Conservation (phyloP, 2,329 filamentous ascomycete species). For the Drechslerella stenobrocha region DNA sequence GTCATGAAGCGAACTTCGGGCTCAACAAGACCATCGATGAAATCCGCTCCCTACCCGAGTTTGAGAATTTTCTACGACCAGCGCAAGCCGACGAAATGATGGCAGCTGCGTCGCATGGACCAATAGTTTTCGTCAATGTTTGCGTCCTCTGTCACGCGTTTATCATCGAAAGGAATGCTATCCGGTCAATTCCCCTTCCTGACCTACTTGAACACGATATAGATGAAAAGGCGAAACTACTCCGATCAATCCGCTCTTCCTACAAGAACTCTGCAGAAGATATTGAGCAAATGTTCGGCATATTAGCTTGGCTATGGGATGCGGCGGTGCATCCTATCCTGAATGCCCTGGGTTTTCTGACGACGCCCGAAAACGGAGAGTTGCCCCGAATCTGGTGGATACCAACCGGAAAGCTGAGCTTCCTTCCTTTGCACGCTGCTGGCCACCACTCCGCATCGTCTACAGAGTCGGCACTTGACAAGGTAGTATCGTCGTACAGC, state of each 20-base stretch:
- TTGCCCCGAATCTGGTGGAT: constrained; percentile 47
- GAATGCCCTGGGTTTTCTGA: background rate
- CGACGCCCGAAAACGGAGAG: background rate
- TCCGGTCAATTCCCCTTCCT: background rate
- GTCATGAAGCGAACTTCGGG: constrained; percentile 1
- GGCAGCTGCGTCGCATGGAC: too few relatives aligned
- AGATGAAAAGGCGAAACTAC: background rate
- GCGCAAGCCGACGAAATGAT: background rate
- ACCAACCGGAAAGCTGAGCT: constrained; percentile 23
- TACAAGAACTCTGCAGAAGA: background rate
- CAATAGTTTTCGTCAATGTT: too few relatives aligned
- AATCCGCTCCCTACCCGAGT: constrained; percentile 12
- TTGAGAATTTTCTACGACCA: constrained; percentile 7
- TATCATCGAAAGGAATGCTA: constrained; percentile 12
- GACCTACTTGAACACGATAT: background rate
- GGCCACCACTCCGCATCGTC: constrained; percentile 43
- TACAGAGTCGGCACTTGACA: constrained; percentile 54
- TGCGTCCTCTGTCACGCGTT: constrained; percentile 4
- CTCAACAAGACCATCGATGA: background rate
- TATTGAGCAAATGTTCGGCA: too few relatives aligned
- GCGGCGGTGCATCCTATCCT: background rate
- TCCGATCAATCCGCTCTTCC: too few relatives aligned
- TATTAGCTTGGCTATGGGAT: too few relatives aligned
- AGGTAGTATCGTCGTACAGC: constrained; percentile 57
- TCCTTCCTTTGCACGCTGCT: constrained; percentile 39